These are phyloP conservation scores for Chalciporus piperatoides DNA, from an alignment of 1,284 basidiomycete genomes.

Conservation along the genomic window DNA sequence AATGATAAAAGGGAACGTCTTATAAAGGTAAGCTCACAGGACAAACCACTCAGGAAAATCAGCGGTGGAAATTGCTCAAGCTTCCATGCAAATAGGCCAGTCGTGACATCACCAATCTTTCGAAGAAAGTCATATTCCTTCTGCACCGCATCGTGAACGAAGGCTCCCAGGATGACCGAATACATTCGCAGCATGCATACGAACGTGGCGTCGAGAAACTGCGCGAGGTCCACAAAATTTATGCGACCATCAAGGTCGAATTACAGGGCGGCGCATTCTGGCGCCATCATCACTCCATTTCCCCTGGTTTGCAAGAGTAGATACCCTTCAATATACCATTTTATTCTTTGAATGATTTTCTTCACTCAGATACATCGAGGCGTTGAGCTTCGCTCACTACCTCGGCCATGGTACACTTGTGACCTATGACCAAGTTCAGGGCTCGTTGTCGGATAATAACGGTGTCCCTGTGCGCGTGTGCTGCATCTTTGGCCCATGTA, in stretches of 20 bases:
- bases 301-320: slow-evolving; percentile 74
- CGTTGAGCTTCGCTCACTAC: slow-evolving; percentile 85
- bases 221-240: slow-evolving; percentile 63
- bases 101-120: slow-evolving; percentile 88
- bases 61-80: slow-evolving; percentile 6
- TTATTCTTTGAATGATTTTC: slow-evolving; percentile 13
- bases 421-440: slow-evolving; percentile 66
- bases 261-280: slow-evolving; percentile 73
- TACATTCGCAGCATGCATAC: slow-evolving; percentile 42
- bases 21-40: slow-evolving; percentile 64
- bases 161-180: slow-evolving; percentile 37
- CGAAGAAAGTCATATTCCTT: slow-evolving; percentile 94
- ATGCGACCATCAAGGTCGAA: slow-evolving; percentile 62
- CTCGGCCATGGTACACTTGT: slow-evolving; percentile 73
- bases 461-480: slow-evolving; percentile 54
- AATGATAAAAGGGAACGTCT: slow-evolving; percentile 77
- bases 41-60: not conserved
- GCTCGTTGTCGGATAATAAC: slow-evolving; percentile 53
- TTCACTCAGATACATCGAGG: slow-evolving; percentile 74
- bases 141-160: slow-evolving; percentile 76
- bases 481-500: not conserved
- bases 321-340: slow-evolving; percentile 4
- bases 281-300: slow-evolving; percentile 76
- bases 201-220: slow-evolving; percentile 65
- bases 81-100: slow-evolving; percentile 47